Evolutionary conservation across 2,329 filamentous ascomycete genomes (phyloP).

Genomic region (Apiospora malaysiana): DNA sequence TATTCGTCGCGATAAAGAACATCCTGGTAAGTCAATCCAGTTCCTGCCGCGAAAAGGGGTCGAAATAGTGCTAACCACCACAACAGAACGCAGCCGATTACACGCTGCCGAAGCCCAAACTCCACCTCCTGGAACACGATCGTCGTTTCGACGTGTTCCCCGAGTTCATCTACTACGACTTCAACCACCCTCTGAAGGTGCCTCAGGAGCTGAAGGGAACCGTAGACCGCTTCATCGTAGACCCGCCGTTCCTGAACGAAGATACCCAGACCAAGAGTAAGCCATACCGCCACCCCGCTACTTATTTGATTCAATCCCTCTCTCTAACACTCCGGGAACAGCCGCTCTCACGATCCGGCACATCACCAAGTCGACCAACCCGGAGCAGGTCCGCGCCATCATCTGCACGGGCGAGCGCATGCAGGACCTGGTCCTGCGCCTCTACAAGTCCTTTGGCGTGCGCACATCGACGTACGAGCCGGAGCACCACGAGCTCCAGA

Average conservation of each 20-base stretch:
- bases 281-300: constrained; percentile 26
- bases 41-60: not conserved
- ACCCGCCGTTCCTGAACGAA: constrained; percentile 80
- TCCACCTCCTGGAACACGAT: constrained; percentile 77
- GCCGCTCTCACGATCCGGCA: constrained; percentile 72
- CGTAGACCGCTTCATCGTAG: constrained; percentile 74
- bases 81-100: constrained; percentile 29
- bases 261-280: constrained; percentile 81
- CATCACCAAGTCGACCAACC: constrained; percentile 58
- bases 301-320: not conserved
- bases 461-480: constrained; percentile 72
- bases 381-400: constrained; percentile 52
- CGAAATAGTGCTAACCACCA: not conserved
- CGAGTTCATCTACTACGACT: constrained; percentile 79
- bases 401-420: constrained; percentile 82
- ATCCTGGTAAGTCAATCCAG: constrained; percentile 56
- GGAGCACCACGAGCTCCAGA: constrained; percentile 74
- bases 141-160: constrained; percentile 74
- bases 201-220: constrained; percentile 66
- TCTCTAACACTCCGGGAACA: constrained; percentile 37
- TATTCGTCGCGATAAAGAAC: constrained; percentile 79
- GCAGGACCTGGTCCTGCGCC: constrained; percentile 65
- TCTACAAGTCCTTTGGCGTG: constrained; percentile 70
- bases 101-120: constrained; percentile 54
- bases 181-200: constrained; percentile 69